These are phyloP conservation scores for Ogataea saltuana DNA, from an alignment of 805 yeast genomes.

Conservation along the genomic window DNA sequence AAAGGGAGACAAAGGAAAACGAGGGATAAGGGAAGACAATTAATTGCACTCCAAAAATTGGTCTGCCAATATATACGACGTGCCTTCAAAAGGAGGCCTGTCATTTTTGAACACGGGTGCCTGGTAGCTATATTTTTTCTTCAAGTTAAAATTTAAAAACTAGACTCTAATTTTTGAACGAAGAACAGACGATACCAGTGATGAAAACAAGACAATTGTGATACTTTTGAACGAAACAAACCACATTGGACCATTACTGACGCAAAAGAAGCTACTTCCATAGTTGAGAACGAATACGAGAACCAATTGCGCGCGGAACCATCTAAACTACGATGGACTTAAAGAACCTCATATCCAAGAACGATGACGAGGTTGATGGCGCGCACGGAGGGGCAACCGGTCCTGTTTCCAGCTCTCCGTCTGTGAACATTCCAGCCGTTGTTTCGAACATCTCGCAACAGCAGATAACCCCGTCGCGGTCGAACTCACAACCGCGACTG, in stretches of 20 bases:
- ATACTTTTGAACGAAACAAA: too few relatives aligned
- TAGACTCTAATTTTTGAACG: too few relatives aligned
- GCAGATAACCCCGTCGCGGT: constrained; percentile 11
- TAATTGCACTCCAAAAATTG: not conserved
- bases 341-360: constrained; percentile 32
- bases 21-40: not conserved
- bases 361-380: constrained; percentile 23
- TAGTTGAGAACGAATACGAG: too few relatives aligned
- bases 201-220: too few relatives aligned
- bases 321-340: constrained; percentile 31
- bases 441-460: too few relatives aligned
- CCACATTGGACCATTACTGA: too few relatives aligned
- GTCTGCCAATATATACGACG: not conserved
- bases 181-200: too few relatives aligned
- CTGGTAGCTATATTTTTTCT: not conserved
- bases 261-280: too few relatives aligned
- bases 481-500: constrained; percentile 30
- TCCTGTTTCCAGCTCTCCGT: constrained; percentile 1
- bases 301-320: too few relatives aligned
- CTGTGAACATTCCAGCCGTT: too few relatives aligned
- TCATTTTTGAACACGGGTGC: not conserved
- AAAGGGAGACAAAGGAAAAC: not conserved
- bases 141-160: too few relatives aligned
- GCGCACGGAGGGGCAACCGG: not conserved
- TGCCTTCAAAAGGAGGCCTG: not conserved